A percentile compares a stretch with the other conserved stretches of the same genome.
Conservation (phyloP, 805 yeast genomes). For the Priceomyces carsonii region DNA sequence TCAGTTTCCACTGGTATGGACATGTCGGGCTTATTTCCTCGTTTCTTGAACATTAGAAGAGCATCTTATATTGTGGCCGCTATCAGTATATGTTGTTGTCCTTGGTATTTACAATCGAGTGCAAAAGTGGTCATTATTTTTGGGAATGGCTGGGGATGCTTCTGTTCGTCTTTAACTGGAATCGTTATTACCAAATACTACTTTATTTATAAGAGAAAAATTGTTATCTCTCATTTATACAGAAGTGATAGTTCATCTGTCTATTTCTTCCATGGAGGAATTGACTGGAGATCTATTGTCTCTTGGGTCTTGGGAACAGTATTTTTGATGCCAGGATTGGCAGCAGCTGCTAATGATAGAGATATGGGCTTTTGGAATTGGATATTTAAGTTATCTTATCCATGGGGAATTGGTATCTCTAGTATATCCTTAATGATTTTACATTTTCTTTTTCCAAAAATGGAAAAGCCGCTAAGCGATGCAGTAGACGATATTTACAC, state of each 20-base stretch:
- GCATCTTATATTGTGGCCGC: slow-evolving; percentile 79
- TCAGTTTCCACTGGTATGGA: slow-evolving; percentile 74
- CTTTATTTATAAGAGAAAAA: slow-evolving; percentile 16
- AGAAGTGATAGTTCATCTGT: slow-evolving; percentile 10
- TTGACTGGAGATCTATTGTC: slow-evolving; percentile 24
- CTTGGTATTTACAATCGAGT: slow-evolving; percentile 76
- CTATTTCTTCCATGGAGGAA: slow-evolving; percentile 18
- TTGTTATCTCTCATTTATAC: slow-evolving; percentile 14
- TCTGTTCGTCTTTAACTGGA: slow-evolving; percentile 82
- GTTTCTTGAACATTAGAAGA: slow-evolving; percentile 69
- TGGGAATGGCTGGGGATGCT: slow-evolving; percentile 77
- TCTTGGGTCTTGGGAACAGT: slow-evolving; percentile 18
- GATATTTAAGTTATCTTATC: slow-evolving; percentile 16
- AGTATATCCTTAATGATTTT: not conserved
- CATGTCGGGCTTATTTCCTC: slow-evolving; percentile 65
- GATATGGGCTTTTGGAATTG: slow-evolving; percentile 13
- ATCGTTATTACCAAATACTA: slow-evolving; percentile 67
- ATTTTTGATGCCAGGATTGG: slow-evolving; percentile 23
- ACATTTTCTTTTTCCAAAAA: slow-evolving; percentile 14
- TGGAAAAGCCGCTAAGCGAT: slow-evolving; percentile 10
- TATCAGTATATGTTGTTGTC: slow-evolving; percentile 70
- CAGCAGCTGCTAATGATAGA: slow-evolving; percentile 10
- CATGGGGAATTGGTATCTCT: slow-evolving; percentile 15
- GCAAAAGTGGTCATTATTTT: slow-evolving; percentile 78
- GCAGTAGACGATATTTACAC: slow-evolving; percentile 16